Conservation (phyloP, 2,329 filamentous ascomycete species). For the Neurospora crassa region DNA sequence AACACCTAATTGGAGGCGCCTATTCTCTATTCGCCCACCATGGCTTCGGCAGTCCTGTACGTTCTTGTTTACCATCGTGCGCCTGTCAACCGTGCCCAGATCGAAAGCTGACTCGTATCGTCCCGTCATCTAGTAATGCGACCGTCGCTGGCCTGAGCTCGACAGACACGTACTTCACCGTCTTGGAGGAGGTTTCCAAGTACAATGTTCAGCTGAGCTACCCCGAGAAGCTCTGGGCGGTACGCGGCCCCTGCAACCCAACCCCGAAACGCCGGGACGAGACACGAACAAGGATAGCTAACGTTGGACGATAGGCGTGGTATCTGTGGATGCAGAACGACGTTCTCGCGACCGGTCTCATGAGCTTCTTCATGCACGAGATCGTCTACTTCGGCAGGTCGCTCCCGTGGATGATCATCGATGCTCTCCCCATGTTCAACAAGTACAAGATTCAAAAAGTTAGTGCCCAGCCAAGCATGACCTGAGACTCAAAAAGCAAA, state of each 20-base stretch:
- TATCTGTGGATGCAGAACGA: conserved; percentile 99
- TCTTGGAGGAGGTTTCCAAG: conserved; percentile 55
- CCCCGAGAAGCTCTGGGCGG: conserved; percentile 80
- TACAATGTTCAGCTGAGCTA: conserved; percentile 81
- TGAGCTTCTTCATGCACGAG: conserved; percentile 96
- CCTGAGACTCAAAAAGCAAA: background rate
- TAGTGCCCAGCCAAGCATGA: conserved; percentile 23
- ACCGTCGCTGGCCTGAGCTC: conserved; percentile 36
- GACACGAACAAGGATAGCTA: conserved; percentile 11
- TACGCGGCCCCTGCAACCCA: conserved; percentile 28
- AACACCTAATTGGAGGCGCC: conserved; percentile 1
- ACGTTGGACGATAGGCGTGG: conserved; percentile 51
- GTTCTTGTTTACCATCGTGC: background rate
- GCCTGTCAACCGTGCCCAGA: background rate
- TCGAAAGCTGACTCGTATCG: conserved; percentile 7
- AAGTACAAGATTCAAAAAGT: conserved; percentile 92
- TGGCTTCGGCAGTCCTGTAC: conserved; percentile 23
- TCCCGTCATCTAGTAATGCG: conserved; percentile 29
- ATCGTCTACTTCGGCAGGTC: conserved; percentile 85
- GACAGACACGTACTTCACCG: conserved; percentile 42
- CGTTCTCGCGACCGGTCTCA: conserved; percentile 87
- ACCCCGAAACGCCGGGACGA: background rate
- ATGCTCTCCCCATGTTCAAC: conserved; percentile 76
- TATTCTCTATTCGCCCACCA: conserved; percentile 15
- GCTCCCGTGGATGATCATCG: conserved; percentile 88